Conservation (phyloP, 2,329 filamentous ascomycete genomes). For the Aspergillus awamori region DNA sequence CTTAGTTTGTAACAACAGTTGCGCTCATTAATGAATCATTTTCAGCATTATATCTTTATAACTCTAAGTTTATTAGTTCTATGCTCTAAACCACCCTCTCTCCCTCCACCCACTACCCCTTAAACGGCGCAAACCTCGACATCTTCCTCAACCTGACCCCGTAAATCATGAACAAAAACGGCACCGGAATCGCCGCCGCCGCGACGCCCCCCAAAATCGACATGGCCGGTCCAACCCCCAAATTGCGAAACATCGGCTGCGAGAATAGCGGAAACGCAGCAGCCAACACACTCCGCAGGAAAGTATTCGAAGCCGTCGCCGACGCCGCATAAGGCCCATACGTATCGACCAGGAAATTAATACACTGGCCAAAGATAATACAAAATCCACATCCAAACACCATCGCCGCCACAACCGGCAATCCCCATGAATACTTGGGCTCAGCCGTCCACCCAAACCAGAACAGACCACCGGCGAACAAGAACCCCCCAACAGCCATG, state of each 20-base stretch:
- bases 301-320: constrained; percentile 49
- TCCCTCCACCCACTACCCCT: neutral
- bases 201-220: constrained; percentile 60
- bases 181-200: constrained; percentile 45
- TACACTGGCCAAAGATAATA: constrained; percentile 72
- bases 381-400: constrained; percentile 72
- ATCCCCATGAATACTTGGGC: constrained; percentile 61
- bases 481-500: constrained; percentile 49
- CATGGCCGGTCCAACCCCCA: constrained; percentile 65
- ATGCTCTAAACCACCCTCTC: neutral
- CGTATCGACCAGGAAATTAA: constrained; percentile 76
- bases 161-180: constrained; percentile 44
- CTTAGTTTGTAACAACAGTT: no score
- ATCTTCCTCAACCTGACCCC: neutral
- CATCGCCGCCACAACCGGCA: constrained; percentile 57
- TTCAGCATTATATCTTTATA: neutral
- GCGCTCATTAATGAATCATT: neutral
- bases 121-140: constrained; percentile 4
- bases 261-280: constrained; percentile 51
- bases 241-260: constrained; percentile 58
- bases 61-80: neutral
- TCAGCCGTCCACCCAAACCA: constrained; percentile 53
- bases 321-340: constrained; percentile 43
- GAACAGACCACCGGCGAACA: constrained; percentile 50
- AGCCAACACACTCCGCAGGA: constrained; percentile 47